Percentiles rank a stretch among this genome's conserved stretches.
These are phyloP conservation scores for Ustilago loliicola DNA, from an alignment of 1,284 basidiomycete species.

Conservation along the genomic window DNA sequence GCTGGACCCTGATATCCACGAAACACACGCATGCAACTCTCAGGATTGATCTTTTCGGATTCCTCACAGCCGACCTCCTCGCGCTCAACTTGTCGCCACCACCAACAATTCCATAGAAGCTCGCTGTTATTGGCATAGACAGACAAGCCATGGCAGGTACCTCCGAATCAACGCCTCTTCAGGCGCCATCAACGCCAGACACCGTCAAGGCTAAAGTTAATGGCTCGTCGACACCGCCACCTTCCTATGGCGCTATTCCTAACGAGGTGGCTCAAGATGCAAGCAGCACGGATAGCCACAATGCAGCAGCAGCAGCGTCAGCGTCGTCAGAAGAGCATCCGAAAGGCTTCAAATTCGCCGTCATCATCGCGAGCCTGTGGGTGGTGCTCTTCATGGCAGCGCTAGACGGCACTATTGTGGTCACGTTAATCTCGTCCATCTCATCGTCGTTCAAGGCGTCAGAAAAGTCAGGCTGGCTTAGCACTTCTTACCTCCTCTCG, in stretches of 20 bases:
- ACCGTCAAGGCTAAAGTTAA: background rate
- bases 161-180: constrained; percentile 29
- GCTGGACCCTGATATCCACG: constrained; percentile 19
- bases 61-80: background rate
- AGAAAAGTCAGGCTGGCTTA: constrained; percentile 65
- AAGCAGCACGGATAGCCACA: background rate
- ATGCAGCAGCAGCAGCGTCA: background rate
- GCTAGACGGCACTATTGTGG: constrained; percentile 67
- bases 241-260: constrained; percentile 18
- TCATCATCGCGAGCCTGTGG: constrained; percentile 66
- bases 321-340: constrained; percentile 13
- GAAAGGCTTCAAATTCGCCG: constrained; percentile 50
- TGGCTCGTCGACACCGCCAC: background rate
- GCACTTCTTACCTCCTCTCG: constrained; percentile 67
- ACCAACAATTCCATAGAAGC: background rate
- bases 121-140: background rate
- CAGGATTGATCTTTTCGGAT: background rate
- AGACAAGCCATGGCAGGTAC: constrained; percentile 20
- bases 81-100: background rate
- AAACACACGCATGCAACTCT: background rate
- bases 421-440: constrained; percentile 64
- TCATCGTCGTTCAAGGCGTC: constrained; percentile 68
- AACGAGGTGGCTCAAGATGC: constrained; percentile 1
- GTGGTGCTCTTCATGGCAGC: constrained; percentile 66
- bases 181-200: background rate